Evolutionary conservation across 768 basidiomycete species (phyloP).

Genomic region (Fomitopsis serialis): DNA sequence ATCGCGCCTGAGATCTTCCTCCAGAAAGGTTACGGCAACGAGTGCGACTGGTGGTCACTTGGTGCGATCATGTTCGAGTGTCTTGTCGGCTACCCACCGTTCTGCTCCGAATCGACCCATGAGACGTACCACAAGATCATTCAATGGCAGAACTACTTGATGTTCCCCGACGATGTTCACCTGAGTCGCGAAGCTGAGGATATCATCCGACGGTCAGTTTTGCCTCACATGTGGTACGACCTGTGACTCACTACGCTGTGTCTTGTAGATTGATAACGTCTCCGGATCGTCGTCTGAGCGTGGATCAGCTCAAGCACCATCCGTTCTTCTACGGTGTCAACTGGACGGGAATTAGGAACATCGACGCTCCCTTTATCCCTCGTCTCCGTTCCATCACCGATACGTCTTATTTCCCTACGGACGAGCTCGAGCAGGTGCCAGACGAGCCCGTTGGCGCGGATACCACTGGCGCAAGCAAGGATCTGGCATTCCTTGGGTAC

Average conservation of each 20-base stretch:
- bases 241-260: not conserved
- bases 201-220: conserved; percentile 67
- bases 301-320: conserved; percentile 88
- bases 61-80: conserved; percentile 99
- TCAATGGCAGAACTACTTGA: conserved; percentile 84
- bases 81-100: conserved; percentile 93
- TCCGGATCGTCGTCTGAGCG: conserved; percentile 67
- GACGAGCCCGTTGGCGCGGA: conserved; percentile 40
- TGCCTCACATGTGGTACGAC: not conserved
- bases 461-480: conserved; percentile 40
- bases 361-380: conserved; percentile 96
- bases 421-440: conserved; percentile 78
- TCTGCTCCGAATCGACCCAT: conserved; percentile 94
- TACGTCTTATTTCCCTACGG: conserved; percentile 97
- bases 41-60: conserved; percentile 99
- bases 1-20: conserved; percentile 97
- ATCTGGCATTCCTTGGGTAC: conserved; percentile 56
- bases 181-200: conserved; percentile 90
- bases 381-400: conserved; percentile 90
- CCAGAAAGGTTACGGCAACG: conserved; percentile 95
- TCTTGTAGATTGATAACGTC: conserved; percentile 70
- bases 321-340: conserved; percentile 96
- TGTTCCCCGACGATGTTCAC: conserved; percentile 92
- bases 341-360: conserved; percentile 81
- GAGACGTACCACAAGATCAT: conserved; percentile 98